A percentile compares a stretch with the other conserved stretches of the same genome.
Conservation (phyloP, 331 rosid species). For the Pyracantha coccinea region DNA sequence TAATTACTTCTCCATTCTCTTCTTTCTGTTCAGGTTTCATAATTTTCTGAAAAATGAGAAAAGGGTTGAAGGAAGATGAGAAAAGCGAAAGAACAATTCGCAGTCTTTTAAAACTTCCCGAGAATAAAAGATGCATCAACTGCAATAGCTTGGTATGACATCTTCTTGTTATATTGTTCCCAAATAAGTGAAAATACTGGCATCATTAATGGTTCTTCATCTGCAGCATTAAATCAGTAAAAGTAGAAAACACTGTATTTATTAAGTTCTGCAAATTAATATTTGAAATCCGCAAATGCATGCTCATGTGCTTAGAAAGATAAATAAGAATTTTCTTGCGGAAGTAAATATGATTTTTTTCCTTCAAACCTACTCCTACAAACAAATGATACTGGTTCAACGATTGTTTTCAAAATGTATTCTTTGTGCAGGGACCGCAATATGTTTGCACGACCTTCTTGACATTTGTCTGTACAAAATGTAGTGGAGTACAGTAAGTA, state of each 20-base stretch:
- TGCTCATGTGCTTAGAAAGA: not conserved
- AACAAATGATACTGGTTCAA: too few species aligned
- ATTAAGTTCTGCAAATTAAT: not conserved
- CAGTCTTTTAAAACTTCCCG: constrained; percentile 60
- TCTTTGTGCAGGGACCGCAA: constrained; percentile 74
- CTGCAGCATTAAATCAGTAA: not conserved
- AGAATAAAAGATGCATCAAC: constrained; percentile 76
- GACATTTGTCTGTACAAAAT: constrained; percentile 79
- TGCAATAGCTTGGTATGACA: constrained; percentile 71
- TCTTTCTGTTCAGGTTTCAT: constrained; percentile 11
- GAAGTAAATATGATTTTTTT: too few species aligned
- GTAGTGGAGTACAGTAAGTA: constrained; percentile 96
- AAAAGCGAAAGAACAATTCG: constrained; percentile 55
- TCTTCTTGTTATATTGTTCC: not conserved
- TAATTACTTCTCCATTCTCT: not conserved
- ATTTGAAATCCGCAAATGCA: not conserved
- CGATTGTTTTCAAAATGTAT: too few species aligned
- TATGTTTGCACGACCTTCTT: constrained; percentile 85
- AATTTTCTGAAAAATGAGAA: constrained; percentile 40
- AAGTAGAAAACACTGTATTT: not conserved
- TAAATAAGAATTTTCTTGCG: too few species aligned
- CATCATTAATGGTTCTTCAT: not conserved
- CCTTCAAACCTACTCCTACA: too few species aligned
- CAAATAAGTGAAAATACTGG: not conserved
- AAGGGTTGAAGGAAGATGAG: constrained; percentile 59